Evolutionary conservation across 2,329 filamentous ascomycete genomes (phyloP), one percentile per base, ranked within the genome.

Genomic region (Neophaeococcomyces mojaviensis): DNA sequence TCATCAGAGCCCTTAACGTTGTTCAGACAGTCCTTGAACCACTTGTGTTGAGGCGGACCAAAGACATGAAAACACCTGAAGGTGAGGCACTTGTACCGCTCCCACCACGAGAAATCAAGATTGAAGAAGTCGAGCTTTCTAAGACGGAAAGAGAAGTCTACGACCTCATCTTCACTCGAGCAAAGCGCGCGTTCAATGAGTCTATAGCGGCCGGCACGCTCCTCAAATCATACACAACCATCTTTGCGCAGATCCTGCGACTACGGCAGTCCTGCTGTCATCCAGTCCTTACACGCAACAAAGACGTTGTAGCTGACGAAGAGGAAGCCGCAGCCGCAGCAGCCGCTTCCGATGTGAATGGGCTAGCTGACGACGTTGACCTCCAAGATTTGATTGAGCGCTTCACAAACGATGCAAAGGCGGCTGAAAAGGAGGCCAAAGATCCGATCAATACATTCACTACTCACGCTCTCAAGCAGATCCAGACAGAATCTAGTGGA

Each of bases 1-100:
- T 94, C 61, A 80, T 96, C 55, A 82, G 89, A 3, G 92, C 92
- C 1, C 73, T 98, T 6, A 92, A 97, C 61, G 92, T 98, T 2
- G 92, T 98, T 1, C 92, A 98, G 62, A 98, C 90, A 0, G 90
- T 98, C 0, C 69, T 98, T 4, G 92, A 98, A 61, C 92, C 92
- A 6, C 70, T 98, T n/a, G 92, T 98, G 7, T 81, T 98, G 64
- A 79, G 92, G 36, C 79, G 92, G 50, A 98, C 92, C 0, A 98
- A 98, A 63, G 89, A 95, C 52, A 98, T 98, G 92, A 94, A 88
- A 66, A 97, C 88, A 0, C 90, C 92, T 0, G 80, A 85, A 44
- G 92, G 92, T 8, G 74, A 85, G 59, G 79, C 82, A 5, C 64
- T 98, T 3, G 90, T 98, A 1, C 80, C 85, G 0, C 68, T 98